Evolutionary conservation across 2,329 filamentous ascomycete genomes (phyloP).

Genomic region (Trichoderma sp.): DNA sequence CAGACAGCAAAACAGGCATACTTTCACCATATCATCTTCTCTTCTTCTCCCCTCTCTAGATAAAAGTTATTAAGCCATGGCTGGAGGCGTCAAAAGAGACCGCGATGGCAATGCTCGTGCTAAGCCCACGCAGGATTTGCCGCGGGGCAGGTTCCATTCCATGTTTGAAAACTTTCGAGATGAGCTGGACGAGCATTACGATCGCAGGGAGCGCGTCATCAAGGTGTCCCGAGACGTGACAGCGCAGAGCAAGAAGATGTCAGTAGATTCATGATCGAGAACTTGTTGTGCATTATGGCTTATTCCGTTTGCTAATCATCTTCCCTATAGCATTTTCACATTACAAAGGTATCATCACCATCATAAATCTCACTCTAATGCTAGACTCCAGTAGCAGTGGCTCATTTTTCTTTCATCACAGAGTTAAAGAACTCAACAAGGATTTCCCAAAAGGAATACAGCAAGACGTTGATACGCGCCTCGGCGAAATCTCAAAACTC

Average conservation of each 20-base stretch:
- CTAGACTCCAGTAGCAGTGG: neutral
- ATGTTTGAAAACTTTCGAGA: constrained; percentile 86
- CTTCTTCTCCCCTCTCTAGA: neutral
- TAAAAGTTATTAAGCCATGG: constrained; percentile 25
- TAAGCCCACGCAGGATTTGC: constrained; percentile 37
- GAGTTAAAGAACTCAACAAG: constrained; percentile 61
- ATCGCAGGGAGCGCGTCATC: constrained; percentile 82
- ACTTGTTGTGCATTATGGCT: neutral
- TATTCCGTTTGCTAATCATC: neutral
- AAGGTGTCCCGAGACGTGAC: constrained; percentile 93
- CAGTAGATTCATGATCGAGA: constrained; percentile 27
- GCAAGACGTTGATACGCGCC: constrained; percentile 66
- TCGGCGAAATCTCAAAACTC: constrained; percentile 66
- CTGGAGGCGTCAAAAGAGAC: constrained; percentile 52
- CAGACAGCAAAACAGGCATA: neutral
- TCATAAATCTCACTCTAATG: neutral
- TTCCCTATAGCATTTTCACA: constrained; percentile 36
- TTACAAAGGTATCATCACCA: constrained; percentile 37
- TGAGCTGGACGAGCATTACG: constrained; percentile 92
- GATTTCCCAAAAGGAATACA: constrained; percentile 66
- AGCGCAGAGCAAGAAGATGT: constrained; percentile 96
- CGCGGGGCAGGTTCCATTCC: constrained; percentile 51
- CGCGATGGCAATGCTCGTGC: constrained; percentile 47
- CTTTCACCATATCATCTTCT: neutral
- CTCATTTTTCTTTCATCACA: constrained; percentile 31